Evolutionary conservation across 2,329 filamentous ascomycete species (phyloP).

Genomic region (Pseudomassariella vexata): DNA sequence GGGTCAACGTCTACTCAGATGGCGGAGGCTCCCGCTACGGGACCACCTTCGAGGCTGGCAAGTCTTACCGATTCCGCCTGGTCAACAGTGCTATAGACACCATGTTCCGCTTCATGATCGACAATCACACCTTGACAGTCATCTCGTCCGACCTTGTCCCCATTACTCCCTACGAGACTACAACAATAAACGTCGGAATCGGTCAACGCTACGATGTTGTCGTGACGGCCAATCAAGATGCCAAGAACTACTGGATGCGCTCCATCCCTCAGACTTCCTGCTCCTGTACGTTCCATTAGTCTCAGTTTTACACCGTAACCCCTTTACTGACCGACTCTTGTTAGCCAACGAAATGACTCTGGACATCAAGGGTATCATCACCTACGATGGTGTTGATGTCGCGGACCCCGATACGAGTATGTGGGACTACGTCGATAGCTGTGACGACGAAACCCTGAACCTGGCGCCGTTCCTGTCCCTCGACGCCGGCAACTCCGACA

Average conservation of each 20-base stretch:
- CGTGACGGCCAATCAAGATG: constrained; percentile 10
- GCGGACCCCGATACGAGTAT: constrained; percentile 10
- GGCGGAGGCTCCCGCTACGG: constrained; percentile 27
- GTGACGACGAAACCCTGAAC: constrained; percentile 25
- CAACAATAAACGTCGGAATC: constrained; percentile 36
- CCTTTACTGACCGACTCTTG: too few species aligned
- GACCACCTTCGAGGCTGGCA: constrained; percentile 33
- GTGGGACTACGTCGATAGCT: constrained; percentile 17
- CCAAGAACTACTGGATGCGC: constrained; percentile 39
- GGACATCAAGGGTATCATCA: constrained; percentile 22
- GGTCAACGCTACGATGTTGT: constrained; percentile 24
- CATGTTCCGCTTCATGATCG: constrained; percentile 39
- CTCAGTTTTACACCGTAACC: too few species aligned
- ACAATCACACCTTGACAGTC: constrained; percentile 48
- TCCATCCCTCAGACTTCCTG: constrained; percentile 32
- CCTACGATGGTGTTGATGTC: constrained; percentile 25
- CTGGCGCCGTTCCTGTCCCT: constrained; percentile 30
- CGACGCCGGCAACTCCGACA: constrained; percentile 20
- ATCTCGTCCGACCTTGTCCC: constrained; percentile 50
- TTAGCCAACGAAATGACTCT: constrained; percentile 12
- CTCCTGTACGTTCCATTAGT: too few species aligned
- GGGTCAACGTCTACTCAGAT: constrained; percentile 26
- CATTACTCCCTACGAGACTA: constrained; percentile 43
- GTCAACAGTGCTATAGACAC: constrained; percentile 36
- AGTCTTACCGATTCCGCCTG: constrained; percentile 39